These are phyloP conservation scores for Hirschioporus abietinus DNA, from an alignment of 768 basidiomycete species.

Conservation along the genomic window DNA sequence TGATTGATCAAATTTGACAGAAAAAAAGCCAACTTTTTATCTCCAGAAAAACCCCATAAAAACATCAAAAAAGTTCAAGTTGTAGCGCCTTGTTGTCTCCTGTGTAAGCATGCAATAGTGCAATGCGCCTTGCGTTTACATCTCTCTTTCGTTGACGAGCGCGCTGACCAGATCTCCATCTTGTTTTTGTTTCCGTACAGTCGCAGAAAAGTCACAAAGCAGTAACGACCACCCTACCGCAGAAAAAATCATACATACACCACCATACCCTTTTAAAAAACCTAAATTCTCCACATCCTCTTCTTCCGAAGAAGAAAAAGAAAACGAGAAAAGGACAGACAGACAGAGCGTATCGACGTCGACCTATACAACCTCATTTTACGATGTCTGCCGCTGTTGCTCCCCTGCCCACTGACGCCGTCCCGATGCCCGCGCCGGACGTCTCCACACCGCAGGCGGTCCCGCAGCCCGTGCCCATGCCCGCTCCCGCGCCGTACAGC, in stretches of 20 bases:
- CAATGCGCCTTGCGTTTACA: slow-evolving; percentile 16
- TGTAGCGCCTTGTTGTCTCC: slow-evolving; percentile 66
- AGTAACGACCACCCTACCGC: slow-evolving; percentile 71
- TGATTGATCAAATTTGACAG: neutral
- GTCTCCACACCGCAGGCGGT: slow-evolving; percentile 23
- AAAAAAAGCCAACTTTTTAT: neutral
- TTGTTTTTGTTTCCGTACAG: slow-evolving; percentile 24
- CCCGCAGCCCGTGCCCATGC: slow-evolving; percentile 30
- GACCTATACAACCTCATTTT: neutral
- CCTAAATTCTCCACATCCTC: neutral
- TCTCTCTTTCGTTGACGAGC: neutral
- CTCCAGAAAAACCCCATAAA: slow-evolving; percentile 29
- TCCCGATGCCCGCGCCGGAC: slow-evolving; percentile 36
- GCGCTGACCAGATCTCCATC: too few species aligned
- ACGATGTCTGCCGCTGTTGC: slow-evolving; percentile 39
- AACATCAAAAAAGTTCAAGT: slow-evolving; percentile 58
- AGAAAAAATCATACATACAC: slow-evolving; percentile 22
- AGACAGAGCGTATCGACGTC: neutral
- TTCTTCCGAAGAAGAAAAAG: neutral
- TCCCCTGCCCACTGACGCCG: slow-evolving; percentile 45
- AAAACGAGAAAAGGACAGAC: neutral
- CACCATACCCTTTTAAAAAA: slow-evolving; percentile 9
- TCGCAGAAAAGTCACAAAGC: slow-evolving; percentile 83
- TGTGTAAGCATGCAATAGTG: slow-evolving; percentile 42
- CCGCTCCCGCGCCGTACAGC: slow-evolving; percentile 55